Conservation (phyloP, 1,284 basidiomycete species). For the Rhodotorula glutinis region DNA sequence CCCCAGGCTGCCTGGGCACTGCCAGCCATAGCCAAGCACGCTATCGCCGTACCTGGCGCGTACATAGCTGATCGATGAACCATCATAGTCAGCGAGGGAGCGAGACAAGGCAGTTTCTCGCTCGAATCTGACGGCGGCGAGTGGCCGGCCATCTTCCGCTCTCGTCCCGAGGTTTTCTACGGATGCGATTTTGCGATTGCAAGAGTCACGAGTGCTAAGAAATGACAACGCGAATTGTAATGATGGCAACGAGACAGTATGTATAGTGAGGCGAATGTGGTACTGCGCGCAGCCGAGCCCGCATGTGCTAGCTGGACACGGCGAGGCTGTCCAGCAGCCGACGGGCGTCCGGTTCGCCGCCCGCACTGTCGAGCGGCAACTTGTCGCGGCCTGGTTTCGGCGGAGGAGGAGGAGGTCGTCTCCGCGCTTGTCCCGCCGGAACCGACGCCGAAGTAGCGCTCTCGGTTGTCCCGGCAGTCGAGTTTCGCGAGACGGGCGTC, state of each 20-base stretch:
- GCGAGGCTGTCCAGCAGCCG: not conserved
- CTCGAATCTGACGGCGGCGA: too few relatives aligned
- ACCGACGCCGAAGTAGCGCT: not conserved
- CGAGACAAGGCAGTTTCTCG: too few relatives aligned
- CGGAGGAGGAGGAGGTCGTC: constrained; percentile 1
- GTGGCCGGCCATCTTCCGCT: too few relatives aligned
- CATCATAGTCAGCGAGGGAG: too few relatives aligned
- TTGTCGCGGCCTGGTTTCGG: not conserved
- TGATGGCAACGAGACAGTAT: too few relatives aligned
- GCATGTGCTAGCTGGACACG: not conserved
- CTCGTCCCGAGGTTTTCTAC: too few relatives aligned
- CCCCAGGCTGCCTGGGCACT: constrained; percentile 4
- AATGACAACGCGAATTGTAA: too few relatives aligned
- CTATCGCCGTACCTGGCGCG: constrained; percentile 2
- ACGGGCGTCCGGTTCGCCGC: not conserved
- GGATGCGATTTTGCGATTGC: too few relatives aligned
- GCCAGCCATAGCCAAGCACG: not conserved
- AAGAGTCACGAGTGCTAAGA: too few relatives aligned
- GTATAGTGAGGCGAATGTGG: too few relatives aligned
- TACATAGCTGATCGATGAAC: not conserved
- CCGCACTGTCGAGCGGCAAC: not conserved
- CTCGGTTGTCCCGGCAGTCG: not conserved
- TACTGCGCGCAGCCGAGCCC: too few relatives aligned
- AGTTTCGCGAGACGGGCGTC: not conserved
- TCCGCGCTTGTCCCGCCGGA: not conserved